These are phyloP conservation scores for Hanseniaspora opuntiae DNA, from an alignment of 805 yeast genomes.

Conservation along the genomic window DNA sequence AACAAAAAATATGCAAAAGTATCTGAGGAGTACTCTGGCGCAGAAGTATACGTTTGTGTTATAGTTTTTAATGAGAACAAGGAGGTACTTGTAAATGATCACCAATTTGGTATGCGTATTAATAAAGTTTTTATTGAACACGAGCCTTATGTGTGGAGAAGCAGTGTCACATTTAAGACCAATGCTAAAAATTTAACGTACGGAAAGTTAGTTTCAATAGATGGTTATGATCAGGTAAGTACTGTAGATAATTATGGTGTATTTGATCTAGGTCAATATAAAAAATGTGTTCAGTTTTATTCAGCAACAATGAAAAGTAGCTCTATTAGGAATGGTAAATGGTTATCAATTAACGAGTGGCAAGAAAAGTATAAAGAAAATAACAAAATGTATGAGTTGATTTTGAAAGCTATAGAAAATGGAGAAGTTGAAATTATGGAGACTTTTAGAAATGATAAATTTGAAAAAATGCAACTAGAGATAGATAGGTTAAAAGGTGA, in stretches of 20 bases:
- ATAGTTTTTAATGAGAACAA: neutral
- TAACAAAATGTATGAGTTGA: neutral
- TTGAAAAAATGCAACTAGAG: neutral
- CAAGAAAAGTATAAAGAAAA: neutral
- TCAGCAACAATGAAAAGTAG: neutral
- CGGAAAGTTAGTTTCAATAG: neutral
- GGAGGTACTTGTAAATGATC: neutral
- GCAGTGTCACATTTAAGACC: neutral
- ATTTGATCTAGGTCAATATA: neutral
- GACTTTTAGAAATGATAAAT: neutral
- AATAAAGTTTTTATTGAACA: neutral
- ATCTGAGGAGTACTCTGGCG: neutral
- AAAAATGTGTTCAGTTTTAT: neutral
- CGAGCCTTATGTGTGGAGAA: conserved; percentile 1
- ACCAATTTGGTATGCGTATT: neutral
- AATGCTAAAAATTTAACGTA: neutral
- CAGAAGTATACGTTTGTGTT: neutral
- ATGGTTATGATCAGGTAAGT: neutral
- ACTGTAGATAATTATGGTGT: neutral
- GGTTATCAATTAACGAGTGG: neutral
- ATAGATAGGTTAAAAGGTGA: neutral
- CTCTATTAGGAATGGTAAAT: neutral
- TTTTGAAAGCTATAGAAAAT: neutral
- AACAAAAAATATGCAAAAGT: neutral
- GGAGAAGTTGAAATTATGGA: neutral